These are phyloP conservation scores for Francoa sonchifolia DNA, from an alignment of 441 rosid genomes.

Conservation along the genomic window DNA sequence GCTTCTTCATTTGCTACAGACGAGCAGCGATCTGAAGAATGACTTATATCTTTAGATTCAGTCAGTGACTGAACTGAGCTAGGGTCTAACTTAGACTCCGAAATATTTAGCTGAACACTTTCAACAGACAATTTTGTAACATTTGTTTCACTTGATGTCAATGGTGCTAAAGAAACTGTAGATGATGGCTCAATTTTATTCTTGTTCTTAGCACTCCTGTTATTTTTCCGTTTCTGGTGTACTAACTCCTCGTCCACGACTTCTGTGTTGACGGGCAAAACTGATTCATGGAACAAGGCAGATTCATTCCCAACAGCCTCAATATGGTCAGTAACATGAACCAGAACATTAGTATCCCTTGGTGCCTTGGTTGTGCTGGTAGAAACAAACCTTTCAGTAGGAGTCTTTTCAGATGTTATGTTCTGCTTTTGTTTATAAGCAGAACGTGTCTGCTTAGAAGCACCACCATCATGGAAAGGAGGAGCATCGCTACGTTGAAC, in stretches of 20 bases:
- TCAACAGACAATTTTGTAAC: conserved; percentile 18
- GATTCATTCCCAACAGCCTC: conserved; percentile 26
- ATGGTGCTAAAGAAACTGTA: conserved; percentile 17
- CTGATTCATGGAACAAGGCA: conserved; percentile 23
- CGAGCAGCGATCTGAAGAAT: conserved; percentile 30
- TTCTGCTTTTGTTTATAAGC: conserved; percentile 49
- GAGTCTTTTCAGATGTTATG: conserved; percentile 25
- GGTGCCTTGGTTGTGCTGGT: conserved; percentile 19
- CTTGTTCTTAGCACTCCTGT: conserved; percentile 52
- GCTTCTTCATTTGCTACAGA: conserved; percentile 45
- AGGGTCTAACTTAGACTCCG: conserved; percentile 27
- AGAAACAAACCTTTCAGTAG: conserved; percentile 25
- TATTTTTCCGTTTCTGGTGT: conserved; percentile 46
- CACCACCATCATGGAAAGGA: conserved; percentile 22
- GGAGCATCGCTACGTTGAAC: conserved; percentile 20
- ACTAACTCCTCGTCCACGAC: conserved; percentile 29
- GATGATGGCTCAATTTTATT: conserved; percentile 48
- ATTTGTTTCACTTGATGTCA: conserved; percentile 26
- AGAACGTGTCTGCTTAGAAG: conserved; percentile 41
- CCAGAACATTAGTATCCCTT: conserved; percentile 17
- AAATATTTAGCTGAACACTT: conserved; percentile 23
- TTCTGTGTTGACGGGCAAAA: conserved; percentile 24
- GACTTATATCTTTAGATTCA: conserved; percentile 35
- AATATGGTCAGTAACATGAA: conserved; percentile 18
- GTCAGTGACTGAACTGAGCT: conserved; percentile 12